Percentiles rank a stretch among this genome's conserved stretches.
These are phyloP conservation scores for Plantago rigida DNA, from an alignment of 305 asterid species.

Conservation along the genomic window DNA sequence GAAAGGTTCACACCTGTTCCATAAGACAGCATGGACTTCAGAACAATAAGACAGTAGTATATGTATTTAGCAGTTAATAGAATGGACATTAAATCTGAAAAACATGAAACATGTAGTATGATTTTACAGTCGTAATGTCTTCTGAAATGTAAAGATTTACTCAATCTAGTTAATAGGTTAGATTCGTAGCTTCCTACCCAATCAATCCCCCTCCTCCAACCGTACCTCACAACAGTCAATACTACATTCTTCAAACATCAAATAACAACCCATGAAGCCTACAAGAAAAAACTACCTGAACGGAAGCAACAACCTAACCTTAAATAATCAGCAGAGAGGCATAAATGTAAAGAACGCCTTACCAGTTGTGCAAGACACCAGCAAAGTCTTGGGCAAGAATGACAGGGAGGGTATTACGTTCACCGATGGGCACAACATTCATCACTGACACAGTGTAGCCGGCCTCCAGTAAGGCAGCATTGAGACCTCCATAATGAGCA, in stretches of 20 bases:
- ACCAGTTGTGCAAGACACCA: conserved; percentile 81
- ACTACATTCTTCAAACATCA: too few relatives aligned
- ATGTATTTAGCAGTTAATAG: neutral
- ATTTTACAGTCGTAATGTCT: too few relatives aligned
- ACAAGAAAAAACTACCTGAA: neutral
- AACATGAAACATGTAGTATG: too few relatives aligned
- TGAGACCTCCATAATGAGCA: conserved; percentile 83
- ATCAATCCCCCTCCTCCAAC: too few relatives aligned
- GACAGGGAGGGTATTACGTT: conserved; percentile 62
- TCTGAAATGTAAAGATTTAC: too few relatives aligned
- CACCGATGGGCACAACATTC: conserved; percentile 81
- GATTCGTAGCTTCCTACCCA: too few relatives aligned
- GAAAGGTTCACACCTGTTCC: conserved; percentile 87
- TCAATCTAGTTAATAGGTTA: too few relatives aligned
- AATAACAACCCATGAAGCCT: too few relatives aligned
- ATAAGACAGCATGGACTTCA: conserved; percentile 3
- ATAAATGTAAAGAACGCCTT: conserved; percentile 15
- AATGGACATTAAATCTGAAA: too few relatives aligned
- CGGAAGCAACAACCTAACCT: neutral
- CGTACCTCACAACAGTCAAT: too few relatives aligned
- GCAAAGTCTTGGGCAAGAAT: conserved; percentile 73
- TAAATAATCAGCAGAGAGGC: too few relatives aligned
- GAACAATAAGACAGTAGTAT: neutral
- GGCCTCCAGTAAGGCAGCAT: conserved; percentile 60
- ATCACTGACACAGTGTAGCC: conserved; percentile 80